Conservation (phyloP, 352 stramenopile genomes). For the Phytopythium cucurbitacearum region DNA sequence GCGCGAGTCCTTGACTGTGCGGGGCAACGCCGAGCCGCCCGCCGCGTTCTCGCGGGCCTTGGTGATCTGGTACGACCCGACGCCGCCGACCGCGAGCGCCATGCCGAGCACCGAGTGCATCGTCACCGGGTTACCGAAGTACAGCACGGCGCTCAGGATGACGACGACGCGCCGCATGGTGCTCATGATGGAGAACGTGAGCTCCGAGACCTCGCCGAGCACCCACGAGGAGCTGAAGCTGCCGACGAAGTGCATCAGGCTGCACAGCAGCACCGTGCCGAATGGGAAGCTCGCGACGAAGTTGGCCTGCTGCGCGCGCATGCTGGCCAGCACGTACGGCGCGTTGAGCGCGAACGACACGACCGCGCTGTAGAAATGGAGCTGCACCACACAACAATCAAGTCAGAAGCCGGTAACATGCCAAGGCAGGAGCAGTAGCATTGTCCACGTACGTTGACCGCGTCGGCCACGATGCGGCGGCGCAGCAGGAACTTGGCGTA, state of each 20-base stretch:
- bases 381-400: constrained; percentile 24
- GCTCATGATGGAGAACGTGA: constrained; percentile 89
- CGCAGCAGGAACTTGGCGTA: constrained; percentile 84
- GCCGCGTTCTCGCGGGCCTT: constrained; percentile 60
- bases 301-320: constrained; percentile 45
- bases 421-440: background rate
- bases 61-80: constrained; percentile 76
- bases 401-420: background rate
- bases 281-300: constrained; percentile 71
- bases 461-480: constrained; percentile 70
- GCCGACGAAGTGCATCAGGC: constrained; percentile 80
- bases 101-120: constrained; percentile 67
- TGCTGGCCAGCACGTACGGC: constrained; percentile 61
- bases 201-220: constrained; percentile 81
- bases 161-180: constrained; percentile 89
- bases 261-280: constrained; percentile 66
- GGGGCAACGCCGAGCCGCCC: constrained; percentile 35
- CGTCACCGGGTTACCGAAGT: constrained; percentile 81
- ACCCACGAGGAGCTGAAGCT: constrained; percentile 81
- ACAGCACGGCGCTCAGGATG: constrained; percentile 79
- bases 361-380: constrained; percentile 85
- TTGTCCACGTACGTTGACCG: constrained; percentile 63
- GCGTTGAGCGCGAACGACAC: constrained; percentile 84
- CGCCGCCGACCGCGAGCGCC: constrained; percentile 61
- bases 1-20: constrained; percentile 26